Evolutionary conservation across 2,329 filamentous ascomycete genomes (phyloP), one percentile per base, ranked within the genome.

Genomic region (Fusarium tupiense): DNA sequence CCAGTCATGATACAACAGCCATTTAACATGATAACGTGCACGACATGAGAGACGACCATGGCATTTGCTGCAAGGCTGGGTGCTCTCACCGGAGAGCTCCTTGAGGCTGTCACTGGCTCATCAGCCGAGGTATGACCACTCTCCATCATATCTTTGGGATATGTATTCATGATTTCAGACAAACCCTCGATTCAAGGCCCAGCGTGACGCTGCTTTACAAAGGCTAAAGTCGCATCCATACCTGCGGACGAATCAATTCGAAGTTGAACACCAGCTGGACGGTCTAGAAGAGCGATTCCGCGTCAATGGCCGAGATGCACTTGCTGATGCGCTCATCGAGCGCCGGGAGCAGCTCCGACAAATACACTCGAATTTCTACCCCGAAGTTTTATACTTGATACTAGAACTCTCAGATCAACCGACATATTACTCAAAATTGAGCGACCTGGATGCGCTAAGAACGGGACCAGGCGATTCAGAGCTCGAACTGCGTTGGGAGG

Each of bases 211-310:
- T 31, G 84, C 86, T 41, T 76, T 91, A 37, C 86, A 86, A 37
- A 85, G 79, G 53, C 80, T 92, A 41, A 88, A 87, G 57, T 83
- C 87, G 38, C 86, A 91, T 74, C 88, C 82, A 53, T 90, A 89
- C 80, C 84, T 89, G 40, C 89, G 92, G 43, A 94, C 92, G 3
- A 94, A 96, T 78, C 92, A 94, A 74, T 95, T 95, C 79, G 91
- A 93, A 50, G 89, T 95, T 26, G 84, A 88, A 44, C 87, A 88
- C 43, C 88, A 87, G 41, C 85, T 96, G 5, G 86, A 90, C 56
- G 93, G 93, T 2, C 86, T 98, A 6, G 92, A 95, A 75, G 96
- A 98, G 84, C 95, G 96, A 76, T 96, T 98, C 77, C 89, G 91
- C 38, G 88, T 98, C 61, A 88, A 94, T 54, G 92, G 93, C 78